phyloP scores from a whole-genome alignment of 1,284 basidiomycete species.

The Pterulicium gracile region DNA sequence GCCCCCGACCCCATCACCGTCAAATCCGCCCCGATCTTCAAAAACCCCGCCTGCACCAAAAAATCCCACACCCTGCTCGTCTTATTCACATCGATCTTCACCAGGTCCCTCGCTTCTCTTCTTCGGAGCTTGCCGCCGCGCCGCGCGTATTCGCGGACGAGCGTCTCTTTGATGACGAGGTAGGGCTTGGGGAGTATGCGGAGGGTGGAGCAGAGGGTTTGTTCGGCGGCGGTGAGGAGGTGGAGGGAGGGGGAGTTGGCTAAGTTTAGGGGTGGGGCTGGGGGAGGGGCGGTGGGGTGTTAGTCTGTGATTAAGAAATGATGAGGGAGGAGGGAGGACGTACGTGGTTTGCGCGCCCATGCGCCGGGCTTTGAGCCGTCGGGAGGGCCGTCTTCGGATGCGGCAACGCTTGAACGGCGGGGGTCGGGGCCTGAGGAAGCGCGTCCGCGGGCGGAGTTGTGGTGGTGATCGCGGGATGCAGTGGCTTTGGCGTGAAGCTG shows the following conservation, averaged over 20 bases:
- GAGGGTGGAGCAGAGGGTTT: slow-evolving; percentile 78
- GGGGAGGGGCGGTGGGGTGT: too few species aligned
- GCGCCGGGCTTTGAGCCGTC: too few species aligned
- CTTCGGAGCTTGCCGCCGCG: slow-evolving; percentile 77
- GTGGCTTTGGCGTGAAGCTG: slow-evolving; percentile 51
- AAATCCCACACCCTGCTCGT: slow-evolving; percentile 87
- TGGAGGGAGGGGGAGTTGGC: slow-evolving; percentile 81
- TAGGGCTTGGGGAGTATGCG: slow-evolving; percentile 90
- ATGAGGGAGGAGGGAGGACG: slow-evolving; percentile 13
- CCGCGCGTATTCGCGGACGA: slow-evolving; percentile 86
- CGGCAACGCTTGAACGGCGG: slow-evolving; percentile 29
- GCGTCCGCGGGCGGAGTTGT: slow-evolving; percentile 38
- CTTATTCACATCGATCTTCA: slow-evolving; percentile 90
- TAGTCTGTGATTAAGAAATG: slow-evolving; percentile 3
- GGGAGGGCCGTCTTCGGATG: slow-evolving; percentile 35
- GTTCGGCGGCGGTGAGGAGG: slow-evolving; percentile 78
- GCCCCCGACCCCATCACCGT: too few species aligned
- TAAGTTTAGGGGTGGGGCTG: slow-evolving; percentile 73
- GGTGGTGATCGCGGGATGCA: slow-evolving; percentile 44
- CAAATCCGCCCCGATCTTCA: slow-evolving; percentile 32
- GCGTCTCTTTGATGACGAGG: slow-evolving; percentile 84
- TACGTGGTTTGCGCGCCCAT: slow-evolving; percentile 44
- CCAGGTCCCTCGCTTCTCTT: slow-evolving; percentile 77
- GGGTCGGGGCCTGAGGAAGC: slow-evolving; percentile 48
- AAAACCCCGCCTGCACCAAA: slow-evolving; percentile 66